Evolutionary conservation across 2,329 filamentous ascomycete species (phyloP), one percentile per base, ranked within the genome.

Genomic region (Thelonectria rubi): DNA sequence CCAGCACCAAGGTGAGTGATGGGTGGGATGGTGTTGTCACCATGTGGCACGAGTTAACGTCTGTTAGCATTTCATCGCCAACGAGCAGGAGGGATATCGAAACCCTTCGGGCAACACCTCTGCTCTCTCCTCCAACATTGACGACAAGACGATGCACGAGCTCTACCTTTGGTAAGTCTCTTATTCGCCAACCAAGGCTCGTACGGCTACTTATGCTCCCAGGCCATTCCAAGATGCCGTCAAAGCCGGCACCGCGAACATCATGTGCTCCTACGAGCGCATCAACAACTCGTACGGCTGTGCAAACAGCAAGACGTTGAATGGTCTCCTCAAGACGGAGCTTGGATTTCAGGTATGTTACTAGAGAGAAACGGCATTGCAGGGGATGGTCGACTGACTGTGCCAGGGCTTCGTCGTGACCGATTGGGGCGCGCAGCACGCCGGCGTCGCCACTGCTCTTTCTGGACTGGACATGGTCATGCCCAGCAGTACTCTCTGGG

Each of bases 401-500:
- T 32, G 12, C 10, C 14, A 26, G 90, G 90, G 40, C 0, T 91
- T 91, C 67, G 85, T 92, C 4, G 76, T 90, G 66, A 81, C 85
- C 8, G 90, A 93, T 71, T 93, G 89, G 89, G 81, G 84, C 50
- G 90, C 86, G 0, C 87, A 90, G 68, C 87, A 91, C 66, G 79
- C 55, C 12, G 55, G 81, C 14, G 77, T 88, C 0, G 78, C 82
- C 32, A 84, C 85, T 46, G 84, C 78, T 0, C 82, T 84, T 30
- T 81, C 83, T 5, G 87, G 86, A 0, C 74, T 89, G 2, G 93
- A 96, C 69, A 89, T 94, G 85, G 85, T 87, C 5, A 89, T 90
- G 87, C 87, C 87, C 0, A 77, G 78, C 12, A 71, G 72, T 0
- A 81, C 81, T 0, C 81, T 87, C 12, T 56, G 54, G 54, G 54